These are phyloP conservation scores for Mycosphaerelloides madeirae DNA, from an alignment of 2,329 filamentous ascomycete species.

Conservation along the genomic window DNA sequence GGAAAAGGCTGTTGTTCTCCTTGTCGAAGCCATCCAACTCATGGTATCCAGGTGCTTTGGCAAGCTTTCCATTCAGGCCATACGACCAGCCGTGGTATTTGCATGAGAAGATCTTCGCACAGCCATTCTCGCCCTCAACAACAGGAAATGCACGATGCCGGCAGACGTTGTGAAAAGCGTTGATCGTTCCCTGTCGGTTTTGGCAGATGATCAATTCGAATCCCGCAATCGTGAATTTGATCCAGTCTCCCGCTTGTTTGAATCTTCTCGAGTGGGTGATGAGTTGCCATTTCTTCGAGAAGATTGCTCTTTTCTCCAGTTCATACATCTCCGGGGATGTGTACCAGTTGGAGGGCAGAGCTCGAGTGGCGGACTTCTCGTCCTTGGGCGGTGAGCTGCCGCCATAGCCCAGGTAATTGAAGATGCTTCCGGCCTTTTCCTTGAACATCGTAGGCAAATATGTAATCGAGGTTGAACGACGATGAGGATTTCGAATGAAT, in stretches of 20 bases:
- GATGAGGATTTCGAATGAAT: no score
- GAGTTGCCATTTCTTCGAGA: constrained; percentile 36
- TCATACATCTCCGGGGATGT: constrained; percentile 42
- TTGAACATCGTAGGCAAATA: no score
- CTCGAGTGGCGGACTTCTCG: constrained; percentile 32
- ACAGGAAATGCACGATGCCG: constrained; percentile 58
- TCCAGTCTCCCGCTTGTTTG: constrained; percentile 27
- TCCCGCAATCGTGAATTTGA: constrained; percentile 52
- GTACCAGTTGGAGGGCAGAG: constrained; percentile 44
- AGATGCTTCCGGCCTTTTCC: constrained; percentile 1
- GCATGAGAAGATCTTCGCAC: constrained; percentile 52
- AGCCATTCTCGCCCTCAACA: constrained; percentile 47
- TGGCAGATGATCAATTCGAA: constrained; percentile 52
- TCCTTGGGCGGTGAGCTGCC: constrained; percentile 18
- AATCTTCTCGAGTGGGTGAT: constrained; percentile 31
- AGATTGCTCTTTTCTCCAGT: constrained; percentile 43
- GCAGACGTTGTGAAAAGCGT: constrained; percentile 61
- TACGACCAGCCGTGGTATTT: constrained; percentile 63
- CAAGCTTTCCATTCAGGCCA: constrained; percentile 52
- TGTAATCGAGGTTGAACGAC: no score
- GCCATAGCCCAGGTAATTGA: constrained; percentile 38
- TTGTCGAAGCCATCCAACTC: constrained; percentile 54
- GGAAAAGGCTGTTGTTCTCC: constrained; percentile 52
- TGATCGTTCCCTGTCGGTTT: constrained; percentile 50
- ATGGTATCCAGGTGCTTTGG: constrained; percentile 58